Base-by-base conservation (phyloP, 495 filamentous ascomycete species). In the Darksidea phi region DNA sequence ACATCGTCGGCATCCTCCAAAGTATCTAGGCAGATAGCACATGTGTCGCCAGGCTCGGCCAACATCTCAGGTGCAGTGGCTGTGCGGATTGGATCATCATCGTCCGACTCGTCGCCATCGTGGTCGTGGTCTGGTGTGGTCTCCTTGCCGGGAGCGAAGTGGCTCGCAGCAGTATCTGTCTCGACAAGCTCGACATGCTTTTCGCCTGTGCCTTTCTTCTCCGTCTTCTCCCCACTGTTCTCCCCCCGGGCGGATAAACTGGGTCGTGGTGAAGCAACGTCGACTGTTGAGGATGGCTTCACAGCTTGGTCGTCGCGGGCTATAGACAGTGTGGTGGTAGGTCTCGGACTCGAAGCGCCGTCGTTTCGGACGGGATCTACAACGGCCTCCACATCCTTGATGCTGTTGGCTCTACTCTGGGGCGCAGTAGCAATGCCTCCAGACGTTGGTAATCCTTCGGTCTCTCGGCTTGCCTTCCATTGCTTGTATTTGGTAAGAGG, bases 1-100 rank as follows among this genome's bases (percentile, higher is more conserved):
- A 98, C 87, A 74, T 97, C 92, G 71, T 97, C 94, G 68, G 97
- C 87, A 50, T 95, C 91, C 69, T 98, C 94, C 32, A 98, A 82
- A 0, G 81, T 86, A 66, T 98, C 94, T 62, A 98, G 86, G 71
- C 94, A 98, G 63, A 98, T 98, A 17, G 94, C 94, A 74, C 94
- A 98, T 3, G 91, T 87, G 68, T 99, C 94, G 21, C 95, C 94
- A n/a, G 89, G 89, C 43, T 86, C 88, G 15, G 86, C 84, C 48
- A 96, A 78, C 67, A 94, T 80, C 64, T 96, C 91, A 0, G 88
- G 85, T 10, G 91, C 86, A 3, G 95, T 78, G 11, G 91, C 87
- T 46, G 87, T 86, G 52, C 89, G 83, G 57, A 95, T 95, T 13
- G 89, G 89, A 64, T 93, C 88, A 48, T 91, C 88, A 13, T 96